A percentile compares a stretch with the other conserved stretches of the same genome.
phyloP scores from a whole-genome alignment of 495 filamentous ascomycete species.

The Massariosphaeria phaeospora region DNA sequence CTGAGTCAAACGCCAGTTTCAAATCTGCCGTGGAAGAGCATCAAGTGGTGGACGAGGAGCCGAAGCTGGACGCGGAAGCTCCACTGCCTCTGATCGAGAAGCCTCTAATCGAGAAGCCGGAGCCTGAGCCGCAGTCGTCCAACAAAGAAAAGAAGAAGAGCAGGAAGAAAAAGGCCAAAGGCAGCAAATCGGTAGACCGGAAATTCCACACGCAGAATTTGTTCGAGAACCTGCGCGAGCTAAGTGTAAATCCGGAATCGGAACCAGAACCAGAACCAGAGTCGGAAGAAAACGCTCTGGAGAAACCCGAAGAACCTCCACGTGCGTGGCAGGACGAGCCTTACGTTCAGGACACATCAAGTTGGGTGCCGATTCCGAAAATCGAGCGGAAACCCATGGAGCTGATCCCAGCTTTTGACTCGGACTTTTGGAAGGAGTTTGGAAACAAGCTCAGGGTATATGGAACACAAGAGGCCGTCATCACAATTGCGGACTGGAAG shows the following conservation, averaged over 20 bases:
- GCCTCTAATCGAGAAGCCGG: background rate
- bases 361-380: background rate
- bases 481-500: constrained; percentile 21
- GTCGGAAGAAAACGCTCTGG: background rate
- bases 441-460: constrained; percentile 63
- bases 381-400: constrained; percentile 21
- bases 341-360: background rate
- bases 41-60: background rate
- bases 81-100: background rate
- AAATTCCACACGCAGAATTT: constrained; percentile 19
- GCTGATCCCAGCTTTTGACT: constrained; percentile 49
- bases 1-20: background rate
- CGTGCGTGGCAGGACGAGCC: constrained; percentile 7
- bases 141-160: constrained; percentile 22
- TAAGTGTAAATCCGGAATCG: background rate
- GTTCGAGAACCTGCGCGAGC: constrained; percentile 10
- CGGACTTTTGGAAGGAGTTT: constrained; percentile 58
- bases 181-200: constrained; percentile 1
- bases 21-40: background rate
- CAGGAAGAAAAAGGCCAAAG: constrained; percentile 23
- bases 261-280: background rate
- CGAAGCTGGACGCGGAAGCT: background rate
- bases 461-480: constrained; percentile 55
- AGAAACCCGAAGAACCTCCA: background rate
- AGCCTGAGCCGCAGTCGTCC: background rate